Evolutionary conservation across 2,329 filamentous ascomycete species (phyloP).

Genomic region (Penicillium freii): DNA sequence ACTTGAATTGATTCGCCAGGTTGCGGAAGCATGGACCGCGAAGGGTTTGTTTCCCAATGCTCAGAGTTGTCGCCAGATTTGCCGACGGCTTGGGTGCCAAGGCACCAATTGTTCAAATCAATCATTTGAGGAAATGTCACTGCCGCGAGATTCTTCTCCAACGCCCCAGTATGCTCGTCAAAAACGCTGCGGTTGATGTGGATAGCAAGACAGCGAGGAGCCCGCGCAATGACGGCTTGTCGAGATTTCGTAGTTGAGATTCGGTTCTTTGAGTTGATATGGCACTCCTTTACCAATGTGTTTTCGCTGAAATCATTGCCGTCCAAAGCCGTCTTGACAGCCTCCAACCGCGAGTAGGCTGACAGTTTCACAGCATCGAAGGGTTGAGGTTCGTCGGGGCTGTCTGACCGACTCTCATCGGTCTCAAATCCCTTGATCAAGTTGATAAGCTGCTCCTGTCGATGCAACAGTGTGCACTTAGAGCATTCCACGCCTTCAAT

Average conservation of each 20-base stretch:
- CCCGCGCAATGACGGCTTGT: constrained; percentile 79
- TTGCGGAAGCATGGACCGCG: constrained; percentile 69
- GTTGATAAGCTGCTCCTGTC: constrained; percentile 53
- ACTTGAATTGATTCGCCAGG: constrained; percentile 55
- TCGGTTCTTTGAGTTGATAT: constrained; percentile 64
- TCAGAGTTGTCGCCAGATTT: constrained; percentile 51
- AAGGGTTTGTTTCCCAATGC: constrained; percentile 68
- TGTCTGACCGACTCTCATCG: constrained; percentile 28
- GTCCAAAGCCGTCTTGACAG: constrained; percentile 69
- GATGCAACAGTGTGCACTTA: constrained; percentile 75
- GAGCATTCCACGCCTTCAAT: constrained; percentile 89
- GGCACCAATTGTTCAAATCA: constrained; percentile 80
- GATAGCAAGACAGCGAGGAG: constrained; percentile 75
- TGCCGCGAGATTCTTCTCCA: constrained; percentile 78
- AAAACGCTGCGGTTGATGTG: constrained; percentile 93
- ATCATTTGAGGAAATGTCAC: constrained; percentile 73
- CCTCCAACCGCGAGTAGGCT: constrained; percentile 56
- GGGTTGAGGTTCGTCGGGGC: constrained; percentile 26
- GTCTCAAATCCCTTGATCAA: constrained; percentile 44
- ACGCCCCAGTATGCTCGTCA: constrained; percentile 73
- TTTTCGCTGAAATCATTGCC: constrained; percentile 76
- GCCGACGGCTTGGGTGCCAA: constrained; percentile 56
- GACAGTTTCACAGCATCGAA: constrained; percentile 42
- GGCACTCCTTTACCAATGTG: constrained; percentile 62
- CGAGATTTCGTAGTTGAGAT: constrained; percentile 81